A percentile compares a stretch with the other conserved stretches of the same genome.
phyloP scores from a whole-genome alignment of 2,329 filamentous ascomycete genomes.

The Aspergillus fructus region DNA sequence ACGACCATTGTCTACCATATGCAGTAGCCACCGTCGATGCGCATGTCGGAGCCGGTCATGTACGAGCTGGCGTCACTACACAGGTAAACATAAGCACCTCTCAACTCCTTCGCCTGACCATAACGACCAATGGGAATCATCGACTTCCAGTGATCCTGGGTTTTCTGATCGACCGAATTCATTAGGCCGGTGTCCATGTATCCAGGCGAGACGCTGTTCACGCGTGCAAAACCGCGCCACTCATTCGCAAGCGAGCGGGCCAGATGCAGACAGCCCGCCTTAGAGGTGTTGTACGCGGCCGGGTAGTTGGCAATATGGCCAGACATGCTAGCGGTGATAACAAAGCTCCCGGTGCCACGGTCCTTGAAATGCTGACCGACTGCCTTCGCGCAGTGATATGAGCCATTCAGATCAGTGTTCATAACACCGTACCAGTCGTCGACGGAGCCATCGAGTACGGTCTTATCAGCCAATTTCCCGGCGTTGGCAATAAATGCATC shows the following conservation, averaged over 20 bases:
- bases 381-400: slow-evolving; percentile 81
- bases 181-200: slow-evolving; percentile 68
- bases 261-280: slow-evolving; percentile 66
- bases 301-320: slow-evolving; percentile 57
- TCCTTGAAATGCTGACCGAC: slow-evolving; percentile 77
- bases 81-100: slow-evolving; percentile 56
- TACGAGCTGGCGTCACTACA: slow-evolving; percentile 50
- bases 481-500: slow-evolving; percentile 70
- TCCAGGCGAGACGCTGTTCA: slow-evolving; percentile 67
- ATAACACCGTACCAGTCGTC: slow-evolving; percentile 76
- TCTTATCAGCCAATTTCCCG: slow-evolving; percentile 67
- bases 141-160: slow-evolving; percentile 57
- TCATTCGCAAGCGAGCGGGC: slow-evolving; percentile 65
- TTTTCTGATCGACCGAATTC: slow-evolving; percentile 62
- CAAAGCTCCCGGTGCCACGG: slow-evolving; percentile 62
- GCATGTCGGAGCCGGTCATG: slow-evolving; percentile 49
- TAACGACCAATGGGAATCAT: slow-evolving; percentile 63
- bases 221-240: slow-evolving; percentile 68
- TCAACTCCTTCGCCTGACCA: slow-evolving; percentile 65
- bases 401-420: slow-evolving; percentile 82
- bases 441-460: slow-evolving; percentile 67
- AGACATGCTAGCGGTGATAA: slow-evolving; percentile 65
- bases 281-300: slow-evolving; percentile 63
- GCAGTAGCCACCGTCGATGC: slow-evolving; percentile 52
- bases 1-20: slow-evolving; percentile 35